Conservation (phyloP, 2,329 filamentous ascomycete species). For the Pseudocercospora cruenta region DNA sequence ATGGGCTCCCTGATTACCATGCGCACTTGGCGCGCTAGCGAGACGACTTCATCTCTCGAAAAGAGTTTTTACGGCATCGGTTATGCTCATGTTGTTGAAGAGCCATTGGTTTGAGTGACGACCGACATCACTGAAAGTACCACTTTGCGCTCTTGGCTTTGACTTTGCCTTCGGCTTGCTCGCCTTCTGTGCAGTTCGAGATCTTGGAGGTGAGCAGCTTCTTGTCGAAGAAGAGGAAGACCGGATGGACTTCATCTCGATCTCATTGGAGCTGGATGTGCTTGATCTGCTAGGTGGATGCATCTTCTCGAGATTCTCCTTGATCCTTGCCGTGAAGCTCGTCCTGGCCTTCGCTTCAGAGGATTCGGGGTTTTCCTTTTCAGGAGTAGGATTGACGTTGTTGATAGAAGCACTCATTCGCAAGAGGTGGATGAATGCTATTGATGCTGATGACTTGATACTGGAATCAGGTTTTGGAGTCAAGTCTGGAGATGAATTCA, state of each 20-base stretch:
- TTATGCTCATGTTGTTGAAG: conserved; percentile 53
- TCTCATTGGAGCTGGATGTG: conserved; percentile 19
- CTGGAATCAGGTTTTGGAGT: not conserved
- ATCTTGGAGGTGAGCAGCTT: conserved; percentile 16
- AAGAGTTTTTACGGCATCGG: conserved; percentile 45
- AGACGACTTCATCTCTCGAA: conserved; percentile 26
- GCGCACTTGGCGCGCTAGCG: not conserved
- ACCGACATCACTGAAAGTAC: conserved; percentile 44
- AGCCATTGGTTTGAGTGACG: conserved; percentile 58
- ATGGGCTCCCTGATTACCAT: not conserved
- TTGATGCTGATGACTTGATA: not conserved
- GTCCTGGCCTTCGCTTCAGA: not conserved
- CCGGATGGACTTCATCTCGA: conserved; percentile 22
- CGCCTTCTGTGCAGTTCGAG: not conserved
- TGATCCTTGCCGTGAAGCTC: conserved; percentile 8
- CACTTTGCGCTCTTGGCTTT: conserved; percentile 14
- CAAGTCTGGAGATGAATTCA: not conserved
- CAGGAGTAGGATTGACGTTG: not conserved
- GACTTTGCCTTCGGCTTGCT: conserved; percentile 18
- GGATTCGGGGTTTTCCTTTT: not conserved
- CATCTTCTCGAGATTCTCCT: conserved; percentile 15
- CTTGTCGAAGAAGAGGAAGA: conserved; percentile 10
- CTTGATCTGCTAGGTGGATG: conserved; percentile 19
- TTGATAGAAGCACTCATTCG: not conserved
- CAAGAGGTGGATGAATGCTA: not conserved